phyloP scores from a whole-genome alignment of 495 filamentous ascomycete genomes.

The Cercophora sp. region DNA sequence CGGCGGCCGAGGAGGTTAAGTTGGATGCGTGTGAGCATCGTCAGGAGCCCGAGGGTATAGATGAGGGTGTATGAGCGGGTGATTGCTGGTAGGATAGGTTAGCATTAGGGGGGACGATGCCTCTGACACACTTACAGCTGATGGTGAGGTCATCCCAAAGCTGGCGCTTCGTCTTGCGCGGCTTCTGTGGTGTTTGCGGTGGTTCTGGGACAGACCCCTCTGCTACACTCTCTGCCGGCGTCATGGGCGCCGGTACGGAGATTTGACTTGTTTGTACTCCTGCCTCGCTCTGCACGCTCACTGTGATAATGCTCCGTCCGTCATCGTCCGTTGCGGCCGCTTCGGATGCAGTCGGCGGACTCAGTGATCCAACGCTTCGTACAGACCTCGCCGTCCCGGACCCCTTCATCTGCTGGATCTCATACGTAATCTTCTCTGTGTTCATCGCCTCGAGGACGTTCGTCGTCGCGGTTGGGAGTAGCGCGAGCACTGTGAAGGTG shows the following conservation, averaged over 20 bases:
- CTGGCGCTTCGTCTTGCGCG: constrained; percentile 80
- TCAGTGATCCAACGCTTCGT: constrained; percentile 57
- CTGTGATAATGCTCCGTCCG: constrained; percentile 65
- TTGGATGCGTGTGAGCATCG: constrained; percentile 90
- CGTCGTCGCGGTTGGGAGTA: constrained; percentile 84
- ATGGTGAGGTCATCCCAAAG: constrained; percentile 99
- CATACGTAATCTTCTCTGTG: constrained; percentile 82
- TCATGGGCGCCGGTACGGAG: constrained; percentile 42
- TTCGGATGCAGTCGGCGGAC: constrained; percentile 65
- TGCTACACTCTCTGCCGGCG: constrained; percentile 25
- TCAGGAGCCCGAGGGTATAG: constrained; percentile 85
- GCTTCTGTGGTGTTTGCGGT: constrained; percentile 30
- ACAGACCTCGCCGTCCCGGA: constrained; percentile 59
- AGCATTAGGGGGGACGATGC: constrained; percentile 17
- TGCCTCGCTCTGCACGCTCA: constrained; percentile 65
- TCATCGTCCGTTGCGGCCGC: constrained; percentile 65
- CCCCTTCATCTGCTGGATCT: constrained; percentile 91
- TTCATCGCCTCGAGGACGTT: constrained; percentile 84
- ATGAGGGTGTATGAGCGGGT: constrained; percentile 86
- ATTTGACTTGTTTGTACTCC: constrained; percentile 77
- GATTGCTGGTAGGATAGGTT: constrained; percentile 65
- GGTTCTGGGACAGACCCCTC: constrained; percentile 29
- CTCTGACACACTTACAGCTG: constrained; percentile 58
- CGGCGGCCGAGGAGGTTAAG: constrained; percentile 93
- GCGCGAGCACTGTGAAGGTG: constrained; percentile 93